Conservation (phyloP, 2,329 filamentous ascomycete genomes). For the Beauveria scarabaeidicola region DNA sequence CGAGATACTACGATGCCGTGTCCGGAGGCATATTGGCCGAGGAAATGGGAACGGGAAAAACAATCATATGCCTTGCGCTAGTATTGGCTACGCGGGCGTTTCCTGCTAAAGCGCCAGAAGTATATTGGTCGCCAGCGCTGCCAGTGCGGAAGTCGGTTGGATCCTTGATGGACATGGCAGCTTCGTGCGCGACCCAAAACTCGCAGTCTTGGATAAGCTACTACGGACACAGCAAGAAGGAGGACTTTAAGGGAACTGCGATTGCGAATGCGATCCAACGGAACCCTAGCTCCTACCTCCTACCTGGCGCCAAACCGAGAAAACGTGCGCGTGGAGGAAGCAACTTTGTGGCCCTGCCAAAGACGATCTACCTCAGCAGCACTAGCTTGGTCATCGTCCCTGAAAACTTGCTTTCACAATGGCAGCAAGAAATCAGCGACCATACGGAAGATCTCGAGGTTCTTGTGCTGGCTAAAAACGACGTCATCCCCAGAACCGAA, state of each 20-base stretch:
- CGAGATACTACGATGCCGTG: constrained; percentile 63
- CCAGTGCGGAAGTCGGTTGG: constrained; percentile 40
- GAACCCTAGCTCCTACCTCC: constrained; percentile 52
- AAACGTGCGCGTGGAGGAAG: constrained; percentile 15
- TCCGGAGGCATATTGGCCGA: constrained; percentile 73
- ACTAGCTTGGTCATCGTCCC: constrained; percentile 75
- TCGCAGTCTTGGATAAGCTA: constrained; percentile 63
- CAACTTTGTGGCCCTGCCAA: constrained; percentile 24
- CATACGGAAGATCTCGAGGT: constrained; percentile 62
- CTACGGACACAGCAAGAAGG: constrained; percentile 42
- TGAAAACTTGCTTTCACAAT: constrained; percentile 74
- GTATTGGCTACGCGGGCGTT: constrained; percentile 69
- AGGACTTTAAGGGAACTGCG: constrained; percentile 40
- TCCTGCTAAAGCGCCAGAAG: constrained; percentile 55
- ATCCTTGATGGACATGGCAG: constrained; percentile 67
- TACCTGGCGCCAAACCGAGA: constrained; percentile 35
- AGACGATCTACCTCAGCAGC: constrained; percentile 54
- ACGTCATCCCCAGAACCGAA: constrained; percentile 46
- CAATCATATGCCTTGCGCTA: constrained; percentile 70
- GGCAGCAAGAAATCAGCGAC: constrained; percentile 70
- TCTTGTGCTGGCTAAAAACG: constrained; percentile 49
- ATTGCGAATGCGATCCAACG: constrained; percentile 49
- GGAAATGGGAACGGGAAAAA: constrained; percentile 80
- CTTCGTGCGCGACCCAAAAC: constrained; percentile 56
- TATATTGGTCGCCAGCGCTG: constrained; percentile 39